Evolutionary conservation across 495 filamentous ascomycete genomes (phyloP), one percentile per base, ranked within the genome.

Genomic region (Endocarpon pusillum): DNA sequence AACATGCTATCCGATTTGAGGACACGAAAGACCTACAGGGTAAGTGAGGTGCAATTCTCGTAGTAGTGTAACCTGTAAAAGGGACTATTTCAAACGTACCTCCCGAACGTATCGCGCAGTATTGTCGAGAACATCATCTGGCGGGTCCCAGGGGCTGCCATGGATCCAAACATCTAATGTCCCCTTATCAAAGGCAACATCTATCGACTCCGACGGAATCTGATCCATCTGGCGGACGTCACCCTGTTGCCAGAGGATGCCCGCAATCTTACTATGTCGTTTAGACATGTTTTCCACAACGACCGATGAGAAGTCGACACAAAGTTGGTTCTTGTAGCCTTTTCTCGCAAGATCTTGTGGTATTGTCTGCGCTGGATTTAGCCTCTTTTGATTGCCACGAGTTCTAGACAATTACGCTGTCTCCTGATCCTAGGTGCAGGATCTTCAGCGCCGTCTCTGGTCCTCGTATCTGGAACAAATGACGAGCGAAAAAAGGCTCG

Each of bases 151-250:
- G 0, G 60, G 55, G 32, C 57, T 64, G 3, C 71, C 69, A 33
- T 67, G 54, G 14, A 78, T 61, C 62, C 75, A 71, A 21, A 65
- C 68, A 41, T 75, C 73, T 1, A 76, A 53, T 2, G 70, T 73
- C 3, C 59, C 64, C 43, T 77, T 77, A 41, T 75, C 69, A 38
- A 78, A 66, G 14, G 67, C 67, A 16, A 74, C 53, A 44, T 73
- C 68, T 35, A 74, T 44, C 8, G 45, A 52, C 3, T 32, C 41
- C 20, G 51, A 48, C 4, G 44, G 45, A 9, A 56, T 39, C 8
- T 29, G 41, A 25, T 45, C 33, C 50, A 74, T 60, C n/a, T 62
- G 35, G 8, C 68, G 59, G 16, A 75, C 56, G 51, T 76, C 69
- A 43, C 56, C 59, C 18, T 52, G 42, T 24, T 43, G 41, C 69